Conservation (phyloP, 805 yeast genomes). For the Metschnikowia kunwiensis region DNA sequence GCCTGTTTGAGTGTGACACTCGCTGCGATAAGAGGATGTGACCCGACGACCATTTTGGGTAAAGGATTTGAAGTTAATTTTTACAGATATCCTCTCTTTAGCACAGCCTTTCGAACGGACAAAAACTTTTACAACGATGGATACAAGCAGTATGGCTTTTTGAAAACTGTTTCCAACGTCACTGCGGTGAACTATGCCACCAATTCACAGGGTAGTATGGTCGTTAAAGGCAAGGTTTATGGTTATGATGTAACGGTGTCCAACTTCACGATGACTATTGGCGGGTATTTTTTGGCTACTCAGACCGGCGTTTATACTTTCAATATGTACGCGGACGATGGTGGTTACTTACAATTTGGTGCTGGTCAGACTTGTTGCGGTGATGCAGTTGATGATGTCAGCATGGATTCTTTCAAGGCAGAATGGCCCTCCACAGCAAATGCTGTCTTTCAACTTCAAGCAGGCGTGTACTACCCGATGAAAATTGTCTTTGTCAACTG, state of each 20-base stretch:
- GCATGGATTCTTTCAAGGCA: conserved; percentile 7
- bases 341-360: conserved; percentile 8
- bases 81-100: conserved; percentile 6
- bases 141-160: conserved; percentile 3
- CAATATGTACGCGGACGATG: conserved; percentile 8
- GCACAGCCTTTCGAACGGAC: conserved; percentile 1
- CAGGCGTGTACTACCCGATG: conserved; percentile 9
- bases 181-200: background rate
- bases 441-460: background rate
- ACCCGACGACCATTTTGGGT: conserved; percentile 1
- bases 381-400: conserved; percentile 5
- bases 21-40: conserved; percentile 4
- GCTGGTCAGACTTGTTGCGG: conserved; percentile 9
- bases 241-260: conserved; percentile 2
- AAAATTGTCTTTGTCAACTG: conserved; percentile 8
- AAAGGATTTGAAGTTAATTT: conserved; percentile 6
- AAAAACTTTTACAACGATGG: conserved; percentile 6
- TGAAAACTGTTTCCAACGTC: conserved; percentile 3
- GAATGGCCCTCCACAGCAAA: conserved; percentile 3
- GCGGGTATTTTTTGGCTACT: conserved; percentile 10
- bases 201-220: background rate
- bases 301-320: conserved; percentile 8
- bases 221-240: conserved; percentile 1
- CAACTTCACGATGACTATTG: conserved; percentile 7
- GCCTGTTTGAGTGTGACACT: conserved; percentile 1